These are phyloP conservation scores for Escallonia rubra DNA, from an alignment of 129 eudicot species.

Conservation along the genomic window DNA sequence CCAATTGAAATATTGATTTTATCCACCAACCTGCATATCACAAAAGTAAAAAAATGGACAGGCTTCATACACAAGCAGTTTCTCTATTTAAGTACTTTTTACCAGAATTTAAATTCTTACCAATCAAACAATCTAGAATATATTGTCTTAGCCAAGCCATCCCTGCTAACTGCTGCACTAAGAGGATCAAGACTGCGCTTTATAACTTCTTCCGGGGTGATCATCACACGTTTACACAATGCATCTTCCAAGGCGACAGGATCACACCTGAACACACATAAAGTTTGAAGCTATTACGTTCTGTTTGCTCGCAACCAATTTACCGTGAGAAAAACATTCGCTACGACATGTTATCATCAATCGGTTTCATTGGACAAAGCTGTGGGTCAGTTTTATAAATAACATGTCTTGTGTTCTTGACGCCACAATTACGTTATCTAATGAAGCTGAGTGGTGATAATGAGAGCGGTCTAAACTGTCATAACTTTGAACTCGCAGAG, in stretches of 20 bases:
- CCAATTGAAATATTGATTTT: slow-evolving; percentile 91
- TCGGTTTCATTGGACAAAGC: too few relatives aligned
- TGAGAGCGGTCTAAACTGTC: neutral
- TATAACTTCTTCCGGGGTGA: slow-evolving; percentile 98
- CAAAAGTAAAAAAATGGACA: neutral
- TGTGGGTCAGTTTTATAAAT: too few relatives aligned
- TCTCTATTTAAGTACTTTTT: too few relatives aligned
- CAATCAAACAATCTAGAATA: slow-evolving; percentile 93
- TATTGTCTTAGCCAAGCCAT: slow-evolving; percentile 93
- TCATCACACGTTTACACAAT: slow-evolving; percentile 87
- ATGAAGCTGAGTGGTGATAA: too few relatives aligned
- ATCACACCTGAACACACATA: slow-evolving; percentile 59
- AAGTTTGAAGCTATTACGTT: too few relatives aligned
- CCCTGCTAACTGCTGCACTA: slow-evolving; percentile 85
- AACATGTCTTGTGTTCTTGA: too few relatives aligned
- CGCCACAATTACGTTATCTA: too few relatives aligned
- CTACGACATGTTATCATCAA: too few relatives aligned
- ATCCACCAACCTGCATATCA: slow-evolving; percentile 70
- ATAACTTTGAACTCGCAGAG: slow-evolving; percentile 5
- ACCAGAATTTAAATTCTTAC: slow-evolving; percentile 23
- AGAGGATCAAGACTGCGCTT: slow-evolving; percentile 94
- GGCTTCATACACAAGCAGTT: neutral
- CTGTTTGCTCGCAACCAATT: too few relatives aligned
- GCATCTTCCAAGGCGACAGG: slow-evolving; percentile 87
- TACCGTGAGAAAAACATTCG: too few relatives aligned